These are phyloP conservation scores for Metarhizium robertsii DNA, from an alignment of 2,329 filamentous ascomycete genomes.

Conservation along the genomic window DNA sequence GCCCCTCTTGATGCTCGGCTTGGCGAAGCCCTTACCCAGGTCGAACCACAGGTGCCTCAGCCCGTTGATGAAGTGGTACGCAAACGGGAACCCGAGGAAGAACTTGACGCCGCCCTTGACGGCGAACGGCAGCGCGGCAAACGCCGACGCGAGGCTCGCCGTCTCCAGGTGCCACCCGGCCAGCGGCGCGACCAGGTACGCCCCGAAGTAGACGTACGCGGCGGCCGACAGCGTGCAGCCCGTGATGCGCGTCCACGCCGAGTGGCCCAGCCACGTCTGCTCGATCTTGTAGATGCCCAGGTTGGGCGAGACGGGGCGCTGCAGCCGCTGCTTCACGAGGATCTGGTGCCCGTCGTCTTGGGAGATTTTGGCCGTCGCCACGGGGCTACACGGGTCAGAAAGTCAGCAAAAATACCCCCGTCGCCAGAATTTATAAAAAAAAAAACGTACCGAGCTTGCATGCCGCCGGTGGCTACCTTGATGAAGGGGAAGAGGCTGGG, in stretches of 20 bases:
- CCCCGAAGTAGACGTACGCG: constrained; percentile 70
- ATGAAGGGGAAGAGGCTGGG: constrained; percentile 34
- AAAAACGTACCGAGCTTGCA: constrained; percentile 37
- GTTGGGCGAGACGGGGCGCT: constrained; percentile 77
- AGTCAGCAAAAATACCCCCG: background rate
- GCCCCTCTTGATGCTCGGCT: constrained; percentile 33
- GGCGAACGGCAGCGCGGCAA: constrained; percentile 48
- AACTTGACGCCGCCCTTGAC: constrained; percentile 51
- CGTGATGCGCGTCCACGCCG: constrained; percentile 73
- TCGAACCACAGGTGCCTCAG: constrained; percentile 46
- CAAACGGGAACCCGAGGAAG: constrained; percentile 47
- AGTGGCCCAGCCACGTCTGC: constrained; percentile 74
- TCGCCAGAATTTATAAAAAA: no score
- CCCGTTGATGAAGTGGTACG: constrained; percentile 48
- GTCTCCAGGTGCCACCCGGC: constrained; percentile 56
- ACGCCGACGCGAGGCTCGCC: constrained; percentile 49
- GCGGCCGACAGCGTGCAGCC: constrained; percentile 61
- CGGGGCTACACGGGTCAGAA: constrained; percentile 23
- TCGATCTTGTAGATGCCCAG: constrained; percentile 77
- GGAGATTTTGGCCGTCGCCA: constrained; percentile 49
- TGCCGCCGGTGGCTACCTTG: constrained; percentile 31
- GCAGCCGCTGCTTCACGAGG: constrained; percentile 71
- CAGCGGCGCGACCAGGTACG: constrained; percentile 73
- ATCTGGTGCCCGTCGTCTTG: constrained; percentile 48
- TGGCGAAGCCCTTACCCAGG: constrained; percentile 39